phyloP scores from a whole-genome alignment of 225 moss, liverwort and hornwort species.

The Antitrichia curtipendula region DNA sequence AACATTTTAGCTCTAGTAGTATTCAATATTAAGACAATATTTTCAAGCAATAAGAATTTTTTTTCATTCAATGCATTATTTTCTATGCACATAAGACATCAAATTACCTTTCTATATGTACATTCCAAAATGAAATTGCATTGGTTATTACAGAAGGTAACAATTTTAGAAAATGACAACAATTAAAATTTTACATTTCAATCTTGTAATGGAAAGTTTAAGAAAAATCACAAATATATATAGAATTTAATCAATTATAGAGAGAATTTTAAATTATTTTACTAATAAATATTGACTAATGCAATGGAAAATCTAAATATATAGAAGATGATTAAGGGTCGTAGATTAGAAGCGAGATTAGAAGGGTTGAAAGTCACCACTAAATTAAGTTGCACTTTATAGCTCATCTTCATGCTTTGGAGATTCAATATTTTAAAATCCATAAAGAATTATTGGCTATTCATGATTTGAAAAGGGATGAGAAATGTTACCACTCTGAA shows the following conservation, averaged over 20 bases:
- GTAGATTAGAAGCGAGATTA: neutral
- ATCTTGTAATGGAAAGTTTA: neutral
- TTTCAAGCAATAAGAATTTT: too few species aligned
- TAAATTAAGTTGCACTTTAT: neutral
- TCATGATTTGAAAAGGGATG: neutral
- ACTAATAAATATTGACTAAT: neutral
- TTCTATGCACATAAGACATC: too few species aligned
- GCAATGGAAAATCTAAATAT: neutral
- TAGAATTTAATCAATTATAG: neutral
- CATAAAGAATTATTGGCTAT: too few species aligned
- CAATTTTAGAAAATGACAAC: neutral
- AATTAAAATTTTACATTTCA: neutral
- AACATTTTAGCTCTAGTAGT: too few species aligned
- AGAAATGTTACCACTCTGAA: neutral
- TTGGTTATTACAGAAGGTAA: neutral
- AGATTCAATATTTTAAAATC: neutral
- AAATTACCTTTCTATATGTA: too few species aligned
- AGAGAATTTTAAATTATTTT: neutral
- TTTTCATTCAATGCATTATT: too few species aligned
- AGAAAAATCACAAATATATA: neutral
- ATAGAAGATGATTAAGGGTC: neutral
- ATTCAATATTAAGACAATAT: too few species aligned
- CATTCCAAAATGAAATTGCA: too few species aligned
- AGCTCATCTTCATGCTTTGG: neutral
- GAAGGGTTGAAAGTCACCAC: neutral